These are phyloP conservation scores for Haplosporangium gracile DNA, from an alignment of 192 early-diverging fungal genomes.

Conservation along the genomic window DNA sequence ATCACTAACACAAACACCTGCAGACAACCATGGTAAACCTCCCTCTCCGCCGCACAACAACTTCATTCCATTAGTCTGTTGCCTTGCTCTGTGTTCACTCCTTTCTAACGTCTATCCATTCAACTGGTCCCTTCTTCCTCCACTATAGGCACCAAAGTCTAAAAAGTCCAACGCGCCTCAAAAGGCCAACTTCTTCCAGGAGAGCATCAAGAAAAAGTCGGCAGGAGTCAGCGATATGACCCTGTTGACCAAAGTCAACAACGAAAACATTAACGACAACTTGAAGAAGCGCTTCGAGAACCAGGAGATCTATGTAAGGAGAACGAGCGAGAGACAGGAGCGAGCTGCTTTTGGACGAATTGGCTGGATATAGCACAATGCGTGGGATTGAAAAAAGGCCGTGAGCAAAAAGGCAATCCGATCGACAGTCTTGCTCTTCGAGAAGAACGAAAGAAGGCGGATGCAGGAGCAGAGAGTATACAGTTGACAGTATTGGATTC, in stretches of 20 bases:
- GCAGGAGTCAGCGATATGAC: conserved; percentile 92
- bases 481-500: background rate
- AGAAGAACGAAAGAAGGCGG: background rate
- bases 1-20: background rate
- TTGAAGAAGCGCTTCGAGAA: conserved; percentile 89
- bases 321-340: background rate
- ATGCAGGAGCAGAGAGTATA: background rate
- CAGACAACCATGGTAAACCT: conserved; percentile 11
- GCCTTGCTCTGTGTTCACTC: background rate
- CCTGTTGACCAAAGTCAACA: conserved; percentile 92
- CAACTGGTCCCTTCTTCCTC: background rate
- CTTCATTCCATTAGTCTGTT: background rate
- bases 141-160: conserved; percentile 44
- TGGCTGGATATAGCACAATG: background rate
- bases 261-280: conserved; percentile 96
- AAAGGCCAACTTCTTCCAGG: conserved; percentile 65
- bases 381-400: background rate
- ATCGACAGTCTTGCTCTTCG: background rate
- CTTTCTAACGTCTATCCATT: background rate
- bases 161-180: conserved; percentile 50
- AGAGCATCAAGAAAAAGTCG: conserved; percentile 81
- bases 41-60: background rate
- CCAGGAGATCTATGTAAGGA: conserved; percentile 89
- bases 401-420: conserved; percentile 7
- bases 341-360: conserved; percentile 2